Evolutionary conservation across 345 rosid genomes (phyloP), one percentile per base, ranked within the genome.

Genomic region (Toxicodendron radicans): DNA sequence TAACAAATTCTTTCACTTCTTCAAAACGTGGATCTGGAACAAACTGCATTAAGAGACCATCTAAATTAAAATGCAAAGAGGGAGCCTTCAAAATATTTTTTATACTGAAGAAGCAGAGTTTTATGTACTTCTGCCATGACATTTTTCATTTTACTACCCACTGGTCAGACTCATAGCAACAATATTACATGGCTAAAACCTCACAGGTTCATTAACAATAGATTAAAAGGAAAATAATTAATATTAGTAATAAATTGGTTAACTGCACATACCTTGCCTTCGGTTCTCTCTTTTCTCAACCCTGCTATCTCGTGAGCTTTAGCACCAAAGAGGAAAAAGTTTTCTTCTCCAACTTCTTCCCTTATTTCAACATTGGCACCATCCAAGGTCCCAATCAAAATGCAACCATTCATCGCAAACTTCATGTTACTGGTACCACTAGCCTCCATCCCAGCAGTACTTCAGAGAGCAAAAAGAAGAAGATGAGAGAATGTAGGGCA

Each of bases 371-470:
- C 97, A 59, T 92, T 92, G 17, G 97, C 95, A 18, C 97, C 95
- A 78, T 92, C 97, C 78, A 92, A 80, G 21, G 97, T 92, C 62
- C 97, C 97, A 52, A 92, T 92, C 67, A 85, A 80, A 71, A 90
- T 67, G 74, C 97, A 90, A 49, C 95, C 93, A 71, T 92, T 92
- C 97, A 92, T 92, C 9, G 95, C 79, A 76, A 92, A 92, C 85
- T 92, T 92, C 97, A 92, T 92, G 82, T 92, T 92, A 84, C 97
- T 90, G 66, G 97, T 92, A 81, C 97, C 97, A 79, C 97, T 92
- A 30, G 97, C 97, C 79, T 92, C 97, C 97, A 92, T 92, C n/a
- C 97, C 97, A 70, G 95, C 93, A 23, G 95, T 92, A 78, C 97
- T 90, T 76, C 77, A 71, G n/a, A 13, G 17, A 49, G 13, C 27